phyloP scores from a whole-genome alignment of 768 basidiomycete genomes.

The Cytidiella melzeri region DNA sequence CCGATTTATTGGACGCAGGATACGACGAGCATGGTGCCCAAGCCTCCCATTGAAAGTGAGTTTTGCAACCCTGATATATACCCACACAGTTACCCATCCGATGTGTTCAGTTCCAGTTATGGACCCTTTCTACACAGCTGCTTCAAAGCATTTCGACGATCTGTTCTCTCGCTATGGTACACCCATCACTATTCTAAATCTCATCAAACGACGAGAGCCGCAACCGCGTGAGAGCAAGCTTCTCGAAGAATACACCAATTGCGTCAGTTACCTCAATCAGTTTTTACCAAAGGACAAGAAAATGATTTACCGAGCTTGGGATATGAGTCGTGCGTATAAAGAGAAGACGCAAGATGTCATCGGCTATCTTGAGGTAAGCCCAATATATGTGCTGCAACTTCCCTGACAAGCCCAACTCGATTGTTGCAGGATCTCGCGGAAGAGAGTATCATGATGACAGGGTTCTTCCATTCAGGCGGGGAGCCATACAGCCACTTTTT shows the following conservation, averaged over 20 bases:
- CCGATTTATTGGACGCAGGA: conserved; percentile 98
- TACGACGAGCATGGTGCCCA: conserved; percentile 79
- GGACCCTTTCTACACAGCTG: conserved; percentile 93
- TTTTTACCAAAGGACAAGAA: conserved; percentile 81
- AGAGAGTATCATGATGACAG: conserved; percentile 83
- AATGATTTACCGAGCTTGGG: conserved; percentile 93
- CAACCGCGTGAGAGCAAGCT: conserved; percentile 86
- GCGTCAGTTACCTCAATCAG: conserved; percentile 90
- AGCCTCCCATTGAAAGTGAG: conserved; percentile 94
- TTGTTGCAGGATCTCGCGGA: conserved; percentile 87
- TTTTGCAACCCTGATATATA: neutral
- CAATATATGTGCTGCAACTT: neutral
- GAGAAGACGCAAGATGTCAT: conserved; percentile 98
- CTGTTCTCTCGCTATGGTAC: conserved; percentile 86
- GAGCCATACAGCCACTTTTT: conserved; percentile 75
- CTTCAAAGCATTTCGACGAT: conserved; percentile 88
- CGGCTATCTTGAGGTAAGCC: conserved; percentile 43
- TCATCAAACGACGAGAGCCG: conserved; percentile 83
- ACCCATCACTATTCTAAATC: conserved; percentile 85
- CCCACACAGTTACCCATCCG: neutral
- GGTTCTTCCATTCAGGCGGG: conserved; percentile 92
- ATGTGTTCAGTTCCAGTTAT: conserved; percentile 68
- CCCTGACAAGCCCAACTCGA: neutral
- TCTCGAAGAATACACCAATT: conserved; percentile 85
- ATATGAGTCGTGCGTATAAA: conserved; percentile 93